phyloP scores from a whole-genome alignment of 208 protist genomes.

The Strigomonas oncopelti region DNA sequence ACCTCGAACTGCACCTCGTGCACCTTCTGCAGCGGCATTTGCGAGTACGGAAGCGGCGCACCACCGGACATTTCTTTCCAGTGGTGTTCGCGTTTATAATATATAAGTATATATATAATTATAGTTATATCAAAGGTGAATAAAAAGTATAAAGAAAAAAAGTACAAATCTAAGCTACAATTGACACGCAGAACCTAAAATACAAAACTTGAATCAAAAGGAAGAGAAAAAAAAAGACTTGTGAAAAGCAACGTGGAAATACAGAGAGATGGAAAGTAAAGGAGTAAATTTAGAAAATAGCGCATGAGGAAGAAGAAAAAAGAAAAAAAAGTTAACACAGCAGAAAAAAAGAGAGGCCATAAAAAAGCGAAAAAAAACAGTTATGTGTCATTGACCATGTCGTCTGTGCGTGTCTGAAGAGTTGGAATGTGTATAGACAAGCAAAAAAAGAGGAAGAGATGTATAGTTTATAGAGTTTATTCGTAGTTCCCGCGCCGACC shows the following conservation, averaged over 20 bases:
- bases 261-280: background rate
- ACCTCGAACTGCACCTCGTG: slow-evolving; percentile 82
- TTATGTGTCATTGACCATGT: background rate
- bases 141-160: background rate
- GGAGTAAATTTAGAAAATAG: slow-evolving; percentile 5
- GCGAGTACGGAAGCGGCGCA: slow-evolving; percentile 65
- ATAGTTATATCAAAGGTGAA: background rate
- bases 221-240: background rate
- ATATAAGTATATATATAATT: background rate
- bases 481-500: slow-evolving; percentile 28
- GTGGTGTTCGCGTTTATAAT: background rate
- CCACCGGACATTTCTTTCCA: slow-evolving; percentile 70
- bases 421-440: background rate
- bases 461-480: background rate
- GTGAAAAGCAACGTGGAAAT: too few species aligned
- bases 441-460: slow-evolving; percentile 8
- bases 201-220: background rate
- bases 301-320: slow-evolving; percentile 1
- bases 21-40: slow-evolving; percentile 77
- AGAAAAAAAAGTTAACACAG: slow-evolving; percentile 1
- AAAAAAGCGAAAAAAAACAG: background rate
- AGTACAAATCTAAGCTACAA: too few species aligned
- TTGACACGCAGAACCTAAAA: too few species aligned
- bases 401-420: too few species aligned
- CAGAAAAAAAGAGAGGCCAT: slow-evolving; percentile 5